Evolutionary conservation across 257 asterid genomes (phyloP).

Genomic region (Ballota nigra): DNA sequence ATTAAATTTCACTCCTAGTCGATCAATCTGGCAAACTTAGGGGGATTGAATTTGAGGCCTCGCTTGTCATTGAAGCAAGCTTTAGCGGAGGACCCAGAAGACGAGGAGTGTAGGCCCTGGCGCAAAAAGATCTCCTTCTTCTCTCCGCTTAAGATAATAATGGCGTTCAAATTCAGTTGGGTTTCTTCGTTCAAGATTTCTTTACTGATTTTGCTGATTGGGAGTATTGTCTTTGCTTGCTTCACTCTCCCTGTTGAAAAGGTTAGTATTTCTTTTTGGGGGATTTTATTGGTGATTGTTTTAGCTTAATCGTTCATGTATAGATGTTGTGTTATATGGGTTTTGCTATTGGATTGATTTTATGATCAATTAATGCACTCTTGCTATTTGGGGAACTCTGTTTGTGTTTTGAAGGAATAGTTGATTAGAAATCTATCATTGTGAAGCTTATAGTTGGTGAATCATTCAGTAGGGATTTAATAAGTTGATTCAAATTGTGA

Average conservation of each 20-base stretch:
- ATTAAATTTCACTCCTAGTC: slow-evolving; percentile 7
- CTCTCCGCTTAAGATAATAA: slow-evolving; percentile 38
- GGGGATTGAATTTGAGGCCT: slow-evolving; percentile 77
- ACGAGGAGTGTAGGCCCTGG: slow-evolving; percentile 83
- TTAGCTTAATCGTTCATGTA: background rate
- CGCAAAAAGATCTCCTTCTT: slow-evolving; percentile 56
- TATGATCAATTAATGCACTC: background rate
- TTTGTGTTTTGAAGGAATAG: background rate
- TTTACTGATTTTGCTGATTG: slow-evolving; percentile 55
- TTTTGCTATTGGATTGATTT: slow-evolving; percentile 1
- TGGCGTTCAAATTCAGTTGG: slow-evolving; percentile 76
- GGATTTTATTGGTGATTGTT: slow-evolving; percentile 7
- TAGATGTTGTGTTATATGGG: background rate
- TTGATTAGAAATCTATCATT: background rate
- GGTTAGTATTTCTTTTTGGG: slow-evolving; percentile 36
- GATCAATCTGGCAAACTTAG: slow-evolving; percentile 90
- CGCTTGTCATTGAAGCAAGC: slow-evolving; percentile 85
- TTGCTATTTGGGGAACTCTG: background rate
- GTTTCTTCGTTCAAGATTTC: slow-evolving; percentile 51
- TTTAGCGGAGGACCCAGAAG: slow-evolving; percentile 51
- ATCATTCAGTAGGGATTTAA: background rate
- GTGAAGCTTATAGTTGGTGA: background rate
- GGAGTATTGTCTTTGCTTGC: slow-evolving; percentile 66
- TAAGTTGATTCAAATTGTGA: background rate
- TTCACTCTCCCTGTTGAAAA: slow-evolving; percentile 88